A percentile compares a stretch with the other conserved stretches of the same genome.
Evolutionary conservation across 345 rosid species (phyloP).

Genomic region (Citrus maxima): DNA sequence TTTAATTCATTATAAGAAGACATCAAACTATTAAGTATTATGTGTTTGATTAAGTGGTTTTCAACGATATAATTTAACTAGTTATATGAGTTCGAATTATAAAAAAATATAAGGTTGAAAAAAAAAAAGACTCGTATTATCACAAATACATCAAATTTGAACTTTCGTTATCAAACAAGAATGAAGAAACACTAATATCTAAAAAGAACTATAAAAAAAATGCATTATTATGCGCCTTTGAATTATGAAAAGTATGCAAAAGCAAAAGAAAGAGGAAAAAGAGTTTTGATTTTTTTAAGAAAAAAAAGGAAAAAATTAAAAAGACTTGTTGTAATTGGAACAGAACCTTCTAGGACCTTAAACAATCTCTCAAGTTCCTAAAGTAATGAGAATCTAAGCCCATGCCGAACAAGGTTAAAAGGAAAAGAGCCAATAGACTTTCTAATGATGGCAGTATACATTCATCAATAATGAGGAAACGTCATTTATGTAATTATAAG

Average conservation of each 20-base stretch:
- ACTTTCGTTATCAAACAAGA: not conserved
- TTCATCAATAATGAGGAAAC: not conserved
- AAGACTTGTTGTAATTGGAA: not conserved
- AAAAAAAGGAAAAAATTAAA: too few relatives aligned
- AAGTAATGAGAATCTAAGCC: not conserved
- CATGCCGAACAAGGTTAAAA: not conserved
- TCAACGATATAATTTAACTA: too few relatives aligned
- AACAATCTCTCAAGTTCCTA: not conserved
- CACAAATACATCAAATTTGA: too few relatives aligned
- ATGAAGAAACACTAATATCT: not conserved
- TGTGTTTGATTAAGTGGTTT: too few relatives aligned
- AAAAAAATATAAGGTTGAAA: too few relatives aligned
- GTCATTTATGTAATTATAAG: too few relatives aligned
- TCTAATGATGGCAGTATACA: not conserved
- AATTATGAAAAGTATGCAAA: not conserved
- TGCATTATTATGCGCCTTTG: not conserved
- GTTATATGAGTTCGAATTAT: rapidly evolving
- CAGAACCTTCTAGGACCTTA: not conserved
- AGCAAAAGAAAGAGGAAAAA: not conserved
- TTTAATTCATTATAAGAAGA: too few relatives aligned
- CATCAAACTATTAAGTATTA: too few relatives aligned
- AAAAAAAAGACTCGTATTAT: too few relatives aligned
- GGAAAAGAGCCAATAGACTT: not conserved
- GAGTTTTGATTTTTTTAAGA: not conserved
- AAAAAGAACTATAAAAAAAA: not conserved